A percentile compares a stretch with the other conserved stretches of the same genome.
phyloP scores from a whole-genome alignment of 2,329 filamentous ascomycete genomes.

The Xenosphaeropsis pyriputrescens region DNA sequence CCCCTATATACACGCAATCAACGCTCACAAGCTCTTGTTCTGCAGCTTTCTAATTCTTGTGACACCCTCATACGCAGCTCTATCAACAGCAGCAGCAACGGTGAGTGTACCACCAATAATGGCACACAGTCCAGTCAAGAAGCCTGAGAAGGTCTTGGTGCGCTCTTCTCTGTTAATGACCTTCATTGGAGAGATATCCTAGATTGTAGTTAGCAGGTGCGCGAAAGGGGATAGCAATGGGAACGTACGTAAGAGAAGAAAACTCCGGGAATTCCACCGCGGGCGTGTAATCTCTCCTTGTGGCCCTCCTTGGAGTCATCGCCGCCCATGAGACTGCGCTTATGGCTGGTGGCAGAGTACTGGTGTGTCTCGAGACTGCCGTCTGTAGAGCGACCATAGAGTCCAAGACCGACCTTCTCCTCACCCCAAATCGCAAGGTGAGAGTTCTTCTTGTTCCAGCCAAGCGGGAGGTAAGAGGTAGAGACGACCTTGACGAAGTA shows the following conservation, averaged over 20 bases:
- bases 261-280: constrained; percentile 87
- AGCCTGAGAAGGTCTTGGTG: constrained; percentile 78
- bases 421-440: constrained; percentile 23
- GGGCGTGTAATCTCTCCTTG: constrained; percentile 77
- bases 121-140: constrained; percentile 86
- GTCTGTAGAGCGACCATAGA: constrained; percentile 47
- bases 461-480: constrained; percentile 85
- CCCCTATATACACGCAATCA: not conserved
- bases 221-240: not conserved
- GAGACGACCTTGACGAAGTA: constrained; percentile 99
- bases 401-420: constrained; percentile 49
- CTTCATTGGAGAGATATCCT: constrained; percentile 99
- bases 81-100: constrained; percentile 84
- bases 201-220: constrained; percentile 9
- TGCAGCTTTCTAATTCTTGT: constrained; percentile 78
- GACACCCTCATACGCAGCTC: constrained; percentile 79
- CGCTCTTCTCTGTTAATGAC: constrained; percentile 92
- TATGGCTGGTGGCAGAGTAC: constrained; percentile 95
- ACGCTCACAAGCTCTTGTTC: constrained; percentile 38
- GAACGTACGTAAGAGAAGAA: constrained; percentile 90
- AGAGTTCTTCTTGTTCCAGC: constrained; percentile 55
- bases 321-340: constrained; percentile 73
- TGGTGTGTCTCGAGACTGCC: constrained; percentile 95
- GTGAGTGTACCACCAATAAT: constrained; percentile 91
- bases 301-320: constrained; percentile 79